phyloP scores from a whole-genome alignment of 805 yeast genomes.

The Blastobotrys terrestris region DNA sequence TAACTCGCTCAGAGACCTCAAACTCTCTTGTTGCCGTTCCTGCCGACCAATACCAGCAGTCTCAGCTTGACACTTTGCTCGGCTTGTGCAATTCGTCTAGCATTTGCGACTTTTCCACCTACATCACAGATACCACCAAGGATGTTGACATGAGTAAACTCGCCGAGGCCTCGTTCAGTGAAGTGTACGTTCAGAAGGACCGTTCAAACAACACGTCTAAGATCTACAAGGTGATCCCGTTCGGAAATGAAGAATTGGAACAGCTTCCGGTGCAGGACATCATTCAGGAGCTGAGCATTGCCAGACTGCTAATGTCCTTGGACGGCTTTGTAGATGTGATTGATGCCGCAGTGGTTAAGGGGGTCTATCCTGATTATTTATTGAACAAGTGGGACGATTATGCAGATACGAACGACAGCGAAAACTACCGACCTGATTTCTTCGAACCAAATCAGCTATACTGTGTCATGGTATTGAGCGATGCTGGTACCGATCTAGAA shows the following conservation, averaged over 20 bases:
- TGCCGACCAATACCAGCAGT: slow-evolving; percentile 31
- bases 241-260: slow-evolving; percentile 39
- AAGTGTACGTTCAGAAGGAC: slow-evolving; percentile 34
- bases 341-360: slow-evolving; percentile 42
- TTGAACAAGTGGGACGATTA: slow-evolving; percentile 42
- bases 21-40: slow-evolving; percentile 28
- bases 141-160: slow-evolving; percentile 33
- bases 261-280: slow-evolving; percentile 40
- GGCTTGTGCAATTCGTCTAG: slow-evolving; percentile 33
- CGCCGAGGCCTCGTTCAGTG: slow-evolving; percentile 44
- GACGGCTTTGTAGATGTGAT: slow-evolving; percentile 43
- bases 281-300: slow-evolving; percentile 43
- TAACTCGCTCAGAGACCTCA: slow-evolving; percentile 21
- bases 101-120: slow-evolving; percentile 31
- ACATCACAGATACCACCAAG: slow-evolving; percentile 8
- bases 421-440: slow-evolving; percentile 37
- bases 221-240: slow-evolving; percentile 48
- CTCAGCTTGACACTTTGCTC: slow-evolving; percentile 32
- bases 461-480: slow-evolving; percentile 30
- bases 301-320: slow-evolving; percentile 34
- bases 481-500: slow-evolving; percentile 40
- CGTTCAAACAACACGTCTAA: slow-evolving; percentile 25
- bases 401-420: slow-evolving; percentile 23
- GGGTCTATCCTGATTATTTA: slow-evolving; percentile 37
- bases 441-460: slow-evolving; percentile 31